These are phyloP conservation scores for Pleurotus tuber-regium DNA, from an alignment of 768 basidiomycete species.

Conservation along the genomic window DNA sequence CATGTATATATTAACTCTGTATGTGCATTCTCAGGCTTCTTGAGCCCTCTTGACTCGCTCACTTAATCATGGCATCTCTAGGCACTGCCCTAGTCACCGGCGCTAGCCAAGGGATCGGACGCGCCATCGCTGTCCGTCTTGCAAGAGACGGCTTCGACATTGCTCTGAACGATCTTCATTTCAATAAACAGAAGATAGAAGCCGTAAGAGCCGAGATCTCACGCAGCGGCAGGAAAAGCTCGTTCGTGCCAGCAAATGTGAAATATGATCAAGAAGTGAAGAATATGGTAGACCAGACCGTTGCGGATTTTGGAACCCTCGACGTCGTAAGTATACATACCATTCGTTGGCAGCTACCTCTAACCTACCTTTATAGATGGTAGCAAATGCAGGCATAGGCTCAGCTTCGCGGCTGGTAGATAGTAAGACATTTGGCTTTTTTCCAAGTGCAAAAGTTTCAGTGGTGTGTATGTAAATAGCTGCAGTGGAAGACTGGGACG, in stretches of 20 bases:
- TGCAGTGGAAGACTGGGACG: neutral
- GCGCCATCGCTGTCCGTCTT: conserved; percentile 25
- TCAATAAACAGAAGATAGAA: conserved; percentile 15
- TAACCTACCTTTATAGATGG: neutral
- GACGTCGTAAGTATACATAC: conserved; percentile 19
- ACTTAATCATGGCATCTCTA: too few species aligned
- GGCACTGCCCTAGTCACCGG: conserved; percentile 30
- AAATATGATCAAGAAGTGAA: conserved; percentile 25
- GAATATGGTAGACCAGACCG: conserved; percentile 22
- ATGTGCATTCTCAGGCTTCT: too few species aligned
- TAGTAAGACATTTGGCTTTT: neutral
- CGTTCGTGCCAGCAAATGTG: conserved; percentile 23
- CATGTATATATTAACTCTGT: too few species aligned
- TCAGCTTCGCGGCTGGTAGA: neutral
- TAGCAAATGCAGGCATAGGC: neutral
- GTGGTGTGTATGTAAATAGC: neutral
- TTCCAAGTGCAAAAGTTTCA: neutral
- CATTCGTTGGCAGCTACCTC: too few species aligned
- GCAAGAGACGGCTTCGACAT: conserved; percentile 31
- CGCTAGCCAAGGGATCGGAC: conserved; percentile 29
- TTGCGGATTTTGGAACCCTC: conserved; percentile 22
- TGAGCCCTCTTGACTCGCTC: too few species aligned
- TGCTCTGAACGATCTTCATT: conserved; percentile 25
- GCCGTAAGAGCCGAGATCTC: conserved; percentile 23
- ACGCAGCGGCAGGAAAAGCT: conserved; percentile 17